These are phyloP conservation scores for Eutypella sp. DNA, from an alignment of 2,329 filamentous ascomycete genomes.

Conservation along the genomic window DNA sequence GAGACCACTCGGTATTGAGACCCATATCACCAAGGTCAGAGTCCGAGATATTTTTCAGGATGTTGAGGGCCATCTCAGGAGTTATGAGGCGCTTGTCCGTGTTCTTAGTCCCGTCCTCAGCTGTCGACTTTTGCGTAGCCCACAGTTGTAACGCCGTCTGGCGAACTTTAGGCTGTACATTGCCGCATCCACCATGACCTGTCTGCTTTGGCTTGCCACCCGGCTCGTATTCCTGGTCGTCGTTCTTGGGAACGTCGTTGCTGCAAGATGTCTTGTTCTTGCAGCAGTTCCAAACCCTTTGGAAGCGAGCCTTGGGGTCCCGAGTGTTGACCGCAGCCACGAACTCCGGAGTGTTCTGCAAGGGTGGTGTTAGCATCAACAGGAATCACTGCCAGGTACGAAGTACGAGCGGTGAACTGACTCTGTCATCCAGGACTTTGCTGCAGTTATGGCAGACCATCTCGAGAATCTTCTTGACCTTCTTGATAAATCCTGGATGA, in stretches of 20 bases:
- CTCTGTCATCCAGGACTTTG: slow-evolving; percentile 94
- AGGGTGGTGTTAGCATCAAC: slow-evolving; percentile 55
- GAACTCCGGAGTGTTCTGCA: slow-evolving; percentile 80
- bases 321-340: slow-evolving; percentile 74
- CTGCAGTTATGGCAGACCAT: slow-evolving; percentile 99
- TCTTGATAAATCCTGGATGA: slow-evolving; percentile 93
- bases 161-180: slow-evolving; percentile 80
- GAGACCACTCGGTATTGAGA: slow-evolving; percentile 88
- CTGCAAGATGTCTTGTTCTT: slow-evolving; percentile 85
- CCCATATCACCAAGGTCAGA: slow-evolving; percentile 82
- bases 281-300: slow-evolving; percentile 85
- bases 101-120: slow-evolving; percentile 67
- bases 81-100: slow-evolving; percentile 79
- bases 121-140: slow-evolving; percentile 69
- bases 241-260: slow-evolving; percentile 66
- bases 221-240: slow-evolving; percentile 63
- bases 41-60: slow-evolving; percentile 80
- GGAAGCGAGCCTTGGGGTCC: slow-evolving; percentile 92
- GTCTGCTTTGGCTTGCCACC: slow-evolving; percentile 49
- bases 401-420: slow-evolving; percentile 69
- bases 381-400: slow-evolving; percentile 44
- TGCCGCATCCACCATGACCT: slow-evolving; percentile 89
- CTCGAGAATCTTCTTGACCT: slow-evolving; percentile 98
- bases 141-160: slow-evolving; percentile 81
- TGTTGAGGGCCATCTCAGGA: slow-evolving; percentile 76